Base-by-base conservation (phyloP, 2,329 filamentous ascomycete genomes). In the Fusarium compactum region DNA sequence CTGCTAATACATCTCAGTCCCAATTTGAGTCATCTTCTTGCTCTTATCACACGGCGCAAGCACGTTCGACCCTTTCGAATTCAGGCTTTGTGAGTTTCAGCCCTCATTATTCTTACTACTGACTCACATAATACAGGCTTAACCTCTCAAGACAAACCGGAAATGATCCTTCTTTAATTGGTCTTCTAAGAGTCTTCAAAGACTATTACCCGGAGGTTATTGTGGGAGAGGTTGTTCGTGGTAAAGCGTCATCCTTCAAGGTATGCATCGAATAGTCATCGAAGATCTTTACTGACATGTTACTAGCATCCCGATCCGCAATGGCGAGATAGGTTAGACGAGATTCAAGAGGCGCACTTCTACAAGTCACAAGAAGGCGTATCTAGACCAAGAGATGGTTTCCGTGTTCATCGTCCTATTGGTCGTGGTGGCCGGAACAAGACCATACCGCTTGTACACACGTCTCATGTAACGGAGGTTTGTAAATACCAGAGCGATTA, bases 151-250 rank as follows among this genome's bases (percentile, higher is more conserved):
- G 88, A 45, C 87, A 89, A 74, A 87, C 85, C 7, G 91, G 90
- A 20, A 91, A 92, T 74, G 94, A 97, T 59, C 91, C 91, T 51
- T 87, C 90, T 54, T 82, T 97, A 38, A 85, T 92, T 40, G 92
- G 92, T 5, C 83, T 97, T 20, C 82, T 97, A 52, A 88, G 91
- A 58, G 89, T 95, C n/a, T 97, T 91, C 82, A 96, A 96, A 77
- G 93, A 95, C 77, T 97, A 95, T 79, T 97, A 95, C 75, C 93
- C 94, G 0, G 93, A 97, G 77, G 93, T 97, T 58, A 93, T 97
- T 63, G 87, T 95, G 16, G 92, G 91, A 24, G 91, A 91, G 69
- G 84, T 87, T 6, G 86, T 89, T 30, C 83, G 84, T 56, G 88
- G 88, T 40, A 86, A 86, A 63, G 88, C 89, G 1, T 86, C 87